Percentiles rank a stretch among this genome's conserved stretches.
Evolutionary conservation across 169 alveolate species (phyloP).

Genomic region (Amoebophrya sp.): DNA sequence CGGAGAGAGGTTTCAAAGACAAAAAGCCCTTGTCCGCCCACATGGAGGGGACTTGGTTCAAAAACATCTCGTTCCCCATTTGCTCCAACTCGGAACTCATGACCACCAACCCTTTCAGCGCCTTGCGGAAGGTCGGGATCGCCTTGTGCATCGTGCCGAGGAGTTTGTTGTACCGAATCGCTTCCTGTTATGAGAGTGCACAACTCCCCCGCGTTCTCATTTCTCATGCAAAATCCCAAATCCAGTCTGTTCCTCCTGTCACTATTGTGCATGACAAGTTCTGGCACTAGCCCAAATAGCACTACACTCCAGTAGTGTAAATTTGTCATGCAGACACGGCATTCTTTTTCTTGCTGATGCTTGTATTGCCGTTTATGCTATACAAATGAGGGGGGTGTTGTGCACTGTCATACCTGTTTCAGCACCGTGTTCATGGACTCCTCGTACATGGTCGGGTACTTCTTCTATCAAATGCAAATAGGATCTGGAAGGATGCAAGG

Average conservation of each 20-base stretch:
- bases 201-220: no score
- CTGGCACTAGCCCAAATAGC: no score
- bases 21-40: conserved; percentile 55
- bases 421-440: conserved; percentile 77
- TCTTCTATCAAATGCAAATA: no score
- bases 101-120: conserved; percentile 83
- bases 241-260: no score
- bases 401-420: conserved; percentile 46
- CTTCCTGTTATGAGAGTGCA: no score
- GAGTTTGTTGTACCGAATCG: conserved; percentile 70
- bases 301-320: no score
- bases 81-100: conserved; percentile 85
- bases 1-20: conserved; percentile 71
- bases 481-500: no score
- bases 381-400: no score
- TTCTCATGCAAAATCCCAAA: no score
- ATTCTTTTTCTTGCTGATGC: no score
- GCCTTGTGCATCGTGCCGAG: conserved; percentile 66
- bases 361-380: background rate
- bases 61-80: conserved; percentile 66
- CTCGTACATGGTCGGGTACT: conserved; percentile 73
- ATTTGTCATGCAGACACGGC: no score
- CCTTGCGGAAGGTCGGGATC: conserved; percentile 70
- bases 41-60: conserved; percentile 44
- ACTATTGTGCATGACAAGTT: no score